Base-by-base conservation (phyloP, 371 early-diverging fungal genomes). In the Mortierella sp. region DNA sequence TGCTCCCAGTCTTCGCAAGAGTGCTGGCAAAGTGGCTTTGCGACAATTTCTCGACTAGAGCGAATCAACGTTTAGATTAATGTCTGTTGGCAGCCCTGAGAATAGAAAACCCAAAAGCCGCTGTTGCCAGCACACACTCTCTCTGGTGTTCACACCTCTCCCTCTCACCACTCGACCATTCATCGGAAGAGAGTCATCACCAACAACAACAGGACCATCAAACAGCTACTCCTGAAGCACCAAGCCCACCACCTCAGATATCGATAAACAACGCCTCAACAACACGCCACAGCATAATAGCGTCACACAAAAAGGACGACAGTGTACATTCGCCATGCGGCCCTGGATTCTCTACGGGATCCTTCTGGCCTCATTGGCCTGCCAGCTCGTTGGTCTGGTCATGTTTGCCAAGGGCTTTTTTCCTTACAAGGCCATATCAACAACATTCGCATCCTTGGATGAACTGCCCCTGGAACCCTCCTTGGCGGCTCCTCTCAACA, bases 371-470 rank as follows among this genome's bases (percentile, higher is more conserved):
- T 81, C 86, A 26, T 37, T 78, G 54, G 74, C 44, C 6, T 81
- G 81, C 55, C 95, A 96, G 86, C 77, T 95, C 26, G 81, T 90
- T 16, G 95, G 95, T 1, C 79, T 96, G 34, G 89, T 87, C 26
- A 80, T 92, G 48, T 96, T 96, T 78, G 89, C 91, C 76, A 92
- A 91, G 78, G 96, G 95, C 0, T 96, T 96, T 80, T 95, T 96
- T 73, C 96, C 96, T 2, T 94, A 95, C 87, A 96, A 96, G 79
- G 82, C 90, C 31, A 91, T 90, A 79, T 87, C 94, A 9, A 88
- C 93, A 0, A 92, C 93, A 10, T 92, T 93, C 81, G 91, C 94
- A 3, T 85, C 89, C 3, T 51, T 76, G 13, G 81, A 88, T 11
- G 88, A 90, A 31, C 74, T 88, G 51, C 89, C 91, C 8, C 75